A percentile compares a stretch with the other conserved stretches of the same genome.
Evolutionary conservation across 805 yeast genomes (phyloP).

Genomic region (Wickerhamiella spandovensis): DNA sequence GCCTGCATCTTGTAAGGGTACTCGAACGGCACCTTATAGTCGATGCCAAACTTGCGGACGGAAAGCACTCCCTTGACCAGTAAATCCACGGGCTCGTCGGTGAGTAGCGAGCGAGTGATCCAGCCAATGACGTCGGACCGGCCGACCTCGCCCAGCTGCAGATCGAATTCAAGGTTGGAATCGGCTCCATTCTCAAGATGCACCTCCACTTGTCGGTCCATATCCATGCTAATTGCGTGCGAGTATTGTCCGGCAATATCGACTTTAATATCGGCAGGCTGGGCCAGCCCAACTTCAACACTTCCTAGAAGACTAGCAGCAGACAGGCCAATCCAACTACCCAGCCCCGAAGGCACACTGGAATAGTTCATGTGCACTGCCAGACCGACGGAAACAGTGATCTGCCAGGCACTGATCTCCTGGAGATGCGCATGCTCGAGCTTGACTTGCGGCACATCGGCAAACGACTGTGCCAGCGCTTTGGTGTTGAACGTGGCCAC

Average conservation of each 20-base stretch:
- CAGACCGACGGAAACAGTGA: not conserved
- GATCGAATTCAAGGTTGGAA: not conserved
- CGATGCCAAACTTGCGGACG: conserved; percentile 11
- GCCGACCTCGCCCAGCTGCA: conserved; percentile 11
- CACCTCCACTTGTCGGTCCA: not conserved
- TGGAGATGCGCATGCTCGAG: not conserved
- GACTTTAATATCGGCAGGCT: not conserved
- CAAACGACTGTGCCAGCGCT: not conserved
- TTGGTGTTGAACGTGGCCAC: not conserved
- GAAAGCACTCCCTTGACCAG: conserved; percentile 6
- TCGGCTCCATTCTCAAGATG: not conserved
- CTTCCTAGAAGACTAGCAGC: not conserved
- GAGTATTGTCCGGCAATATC: not conserved
- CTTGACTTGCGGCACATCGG: not conserved
- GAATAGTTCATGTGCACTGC: not conserved
- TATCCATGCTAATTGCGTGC: not conserved
- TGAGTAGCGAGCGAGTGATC: conserved; percentile 4
- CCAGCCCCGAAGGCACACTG: not conserved
- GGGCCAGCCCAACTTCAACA: not conserved
- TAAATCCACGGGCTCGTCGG: conserved; percentile 3
- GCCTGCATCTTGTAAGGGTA: not conserved
- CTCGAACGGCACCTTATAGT: conserved; percentile 6
- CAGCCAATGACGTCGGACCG: conserved; percentile 8
- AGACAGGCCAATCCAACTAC: not conserved
- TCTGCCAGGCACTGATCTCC: not conserved